Percentiles rank a stretch among this genome's conserved stretches.
phyloP scores from a whole-genome alignment of 2,329 filamentous ascomycete species.

The Huntiella savannae region DNA sequence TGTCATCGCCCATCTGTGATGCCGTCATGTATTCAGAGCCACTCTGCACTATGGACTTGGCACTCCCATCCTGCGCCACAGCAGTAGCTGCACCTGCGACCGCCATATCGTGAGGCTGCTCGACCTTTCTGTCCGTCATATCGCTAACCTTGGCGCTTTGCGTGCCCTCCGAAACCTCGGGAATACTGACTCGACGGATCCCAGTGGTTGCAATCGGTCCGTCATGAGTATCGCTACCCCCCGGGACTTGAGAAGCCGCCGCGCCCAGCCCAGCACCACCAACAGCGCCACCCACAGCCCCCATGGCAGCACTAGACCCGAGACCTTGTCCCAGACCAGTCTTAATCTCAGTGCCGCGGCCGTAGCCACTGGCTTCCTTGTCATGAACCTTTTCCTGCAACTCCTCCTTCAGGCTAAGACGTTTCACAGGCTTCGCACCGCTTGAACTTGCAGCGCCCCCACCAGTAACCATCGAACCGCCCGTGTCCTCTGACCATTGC shows the following conservation, averaged over 20 bases:
- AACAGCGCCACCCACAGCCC: not conserved
- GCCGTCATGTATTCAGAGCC: too few relatives aligned
- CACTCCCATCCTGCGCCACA: too few relatives aligned
- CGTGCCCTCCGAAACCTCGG: conserved; percentile 1
- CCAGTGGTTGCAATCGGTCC: conserved; percentile 7
- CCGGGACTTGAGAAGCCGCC: not conserved
- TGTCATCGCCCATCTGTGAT: too few relatives aligned
- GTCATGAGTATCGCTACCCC: not conserved
- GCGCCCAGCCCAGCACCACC: not conserved
- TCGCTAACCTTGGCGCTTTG: not conserved
- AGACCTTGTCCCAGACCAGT: conserved; percentile 1
- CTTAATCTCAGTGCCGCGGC: not conserved
- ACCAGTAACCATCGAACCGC: not conserved
- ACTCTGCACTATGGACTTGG: too few relatives aligned
- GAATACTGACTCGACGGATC: conserved; percentile 5
- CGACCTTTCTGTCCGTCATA: not conserved
- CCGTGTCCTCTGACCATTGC: too few relatives aligned
- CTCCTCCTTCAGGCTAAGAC: conserved; percentile 9
- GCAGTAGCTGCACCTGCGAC: too few relatives aligned
- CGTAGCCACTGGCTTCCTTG: conserved; percentile 2
- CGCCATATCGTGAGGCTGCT: too few relatives aligned
- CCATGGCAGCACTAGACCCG: not conserved
- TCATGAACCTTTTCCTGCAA: conserved; percentile 9
- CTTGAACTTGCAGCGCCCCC: not conserved
- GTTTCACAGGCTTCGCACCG: not conserved